A percentile compares a stretch with the other conserved stretches of the same genome.
phyloP scores from a whole-genome alignment of 139 green algal species.

The Nannochloris sp. region DNA sequence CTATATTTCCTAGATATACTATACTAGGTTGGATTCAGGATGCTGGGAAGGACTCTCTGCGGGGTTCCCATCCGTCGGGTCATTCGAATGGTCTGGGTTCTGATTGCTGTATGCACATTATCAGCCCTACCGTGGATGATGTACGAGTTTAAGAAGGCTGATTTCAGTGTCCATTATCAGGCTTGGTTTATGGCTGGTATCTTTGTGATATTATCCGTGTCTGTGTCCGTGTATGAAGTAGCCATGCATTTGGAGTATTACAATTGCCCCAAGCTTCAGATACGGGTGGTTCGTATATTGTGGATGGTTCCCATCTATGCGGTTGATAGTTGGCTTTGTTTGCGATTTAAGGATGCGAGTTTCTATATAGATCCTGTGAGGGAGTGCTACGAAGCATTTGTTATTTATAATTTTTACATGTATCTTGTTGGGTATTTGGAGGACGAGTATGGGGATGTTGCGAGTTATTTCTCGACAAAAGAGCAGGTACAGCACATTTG shows the following conservation, averaged over 20 bases:
- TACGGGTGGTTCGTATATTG: constrained; percentile 83
- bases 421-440: constrained; percentile 85
- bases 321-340: constrained; percentile 72
- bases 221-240: constrained; percentile 75
- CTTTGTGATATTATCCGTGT: constrained; percentile 84
- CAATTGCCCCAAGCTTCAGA: constrained; percentile 74
- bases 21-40: neutral
- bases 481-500: constrained; percentile 60
- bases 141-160: constrained; percentile 59
- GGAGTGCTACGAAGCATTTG: constrained; percentile 90
- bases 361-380: constrained; percentile 74
- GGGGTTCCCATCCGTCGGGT: constrained; percentile 22
- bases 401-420: constrained; percentile 93
- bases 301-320: constrained; percentile 90
- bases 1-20: too few species aligned
- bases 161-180: constrained; percentile 51
- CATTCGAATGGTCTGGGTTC: constrained; percentile 28
- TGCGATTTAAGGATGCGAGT: constrained; percentile 58
- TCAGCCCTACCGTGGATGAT: constrained; percentile 62
- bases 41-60: constrained; percentile 9
- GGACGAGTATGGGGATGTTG: constrained; percentile 61
- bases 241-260: constrained; percentile 94
- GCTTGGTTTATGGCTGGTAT: constrained; percentile 86
- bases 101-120: constrained; percentile 39
- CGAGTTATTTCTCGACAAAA: constrained; percentile 46